A percentile compares a stretch with the other conserved stretches of the same genome.
These are phyloP conservation scores for Xylariaceae sp. DNA, from an alignment of 2,329 filamentous ascomycete species.

Conservation along the genomic window DNA sequence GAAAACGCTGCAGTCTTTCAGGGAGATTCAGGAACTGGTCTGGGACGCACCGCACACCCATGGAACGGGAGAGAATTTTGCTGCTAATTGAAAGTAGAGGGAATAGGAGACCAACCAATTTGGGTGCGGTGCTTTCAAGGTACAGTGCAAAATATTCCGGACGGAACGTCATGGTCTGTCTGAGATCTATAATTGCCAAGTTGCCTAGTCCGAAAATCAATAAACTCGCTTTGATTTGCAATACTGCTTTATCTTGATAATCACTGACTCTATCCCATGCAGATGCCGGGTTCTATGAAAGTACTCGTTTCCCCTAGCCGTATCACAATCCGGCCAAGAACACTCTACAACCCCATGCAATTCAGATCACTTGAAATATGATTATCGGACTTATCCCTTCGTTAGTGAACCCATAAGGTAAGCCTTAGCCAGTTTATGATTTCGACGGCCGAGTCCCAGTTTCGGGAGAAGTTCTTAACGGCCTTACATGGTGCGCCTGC, in stretches of 20 bases:
- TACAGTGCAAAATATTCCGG: constrained; percentile 3
- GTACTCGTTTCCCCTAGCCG: no score
- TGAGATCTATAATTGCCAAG: constrained; percentile 2
- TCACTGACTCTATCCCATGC: not conserved
- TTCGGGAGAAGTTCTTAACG: no score
- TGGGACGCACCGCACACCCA: constrained; percentile 2
- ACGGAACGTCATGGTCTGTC: constrained; percentile 3
- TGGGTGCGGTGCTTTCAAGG: constrained; percentile 16
- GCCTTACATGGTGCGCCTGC: no score
- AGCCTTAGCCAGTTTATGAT: no score
- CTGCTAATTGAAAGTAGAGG: constrained; percentile 16
- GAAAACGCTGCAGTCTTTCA: constrained; percentile 8
- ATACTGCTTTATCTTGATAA: not conserved
- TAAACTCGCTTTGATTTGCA: constrained; percentile 17
- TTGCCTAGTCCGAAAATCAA: constrained; percentile 14
- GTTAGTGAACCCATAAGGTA: no score
- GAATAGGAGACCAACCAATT: constrained; percentile 14
- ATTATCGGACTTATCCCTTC: no score
- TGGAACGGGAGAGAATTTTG: constrained; percentile 16
- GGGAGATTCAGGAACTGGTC: constrained; percentile 9
- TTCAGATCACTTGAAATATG: no score
- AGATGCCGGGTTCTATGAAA: no score
- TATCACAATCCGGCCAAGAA: no score
- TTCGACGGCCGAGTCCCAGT: no score
- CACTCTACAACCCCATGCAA: no score